Evolutionary conservation across 108 stramenopile genomes (phyloP).

Genomic region (Fragilaria radians): DNA sequence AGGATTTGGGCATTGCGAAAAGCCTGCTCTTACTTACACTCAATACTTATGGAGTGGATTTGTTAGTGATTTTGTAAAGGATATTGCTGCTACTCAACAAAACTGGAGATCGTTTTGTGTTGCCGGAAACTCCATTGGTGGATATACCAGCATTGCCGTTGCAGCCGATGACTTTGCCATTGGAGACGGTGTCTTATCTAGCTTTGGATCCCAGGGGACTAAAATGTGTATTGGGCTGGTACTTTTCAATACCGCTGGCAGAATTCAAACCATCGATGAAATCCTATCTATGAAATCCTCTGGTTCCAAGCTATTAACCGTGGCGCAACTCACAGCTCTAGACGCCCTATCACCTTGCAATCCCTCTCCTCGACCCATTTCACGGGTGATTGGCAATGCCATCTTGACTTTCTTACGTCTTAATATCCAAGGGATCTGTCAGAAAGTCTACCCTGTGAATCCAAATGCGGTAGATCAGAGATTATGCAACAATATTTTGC

Average conservation of each 20-base stretch:
- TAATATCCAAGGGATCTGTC: conserved; percentile 39
- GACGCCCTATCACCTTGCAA: conserved; percentile 29
- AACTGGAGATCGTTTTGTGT: conserved; percentile 25
- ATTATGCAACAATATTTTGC: conserved; percentile 26
- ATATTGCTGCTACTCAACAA: conserved; percentile 13
- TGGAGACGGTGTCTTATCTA: conserved; percentile 4
- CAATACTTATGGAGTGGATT: conserved; percentile 56
- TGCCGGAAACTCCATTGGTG: conserved; percentile 73
- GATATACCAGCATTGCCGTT: conserved; percentile 50
- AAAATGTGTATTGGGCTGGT: conserved; percentile 25
- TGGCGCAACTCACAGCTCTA: conserved; percentile 18
- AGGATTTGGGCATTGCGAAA: conserved; percentile 71
- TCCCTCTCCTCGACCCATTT: conserved; percentile 27
- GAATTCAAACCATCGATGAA: conserved; percentile 24
- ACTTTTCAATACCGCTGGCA: conserved; percentile 42
- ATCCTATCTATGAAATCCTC: conserved; percentile 9
- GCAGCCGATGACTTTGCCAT: conserved; percentile 43
- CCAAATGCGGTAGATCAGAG: conserved; percentile 30
- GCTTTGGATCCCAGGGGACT: conserved; percentile 29
- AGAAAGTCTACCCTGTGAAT: conserved; percentile 48
- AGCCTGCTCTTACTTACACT: conserved; percentile 66
- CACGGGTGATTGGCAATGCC: conserved; percentile 29
- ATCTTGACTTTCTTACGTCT: conserved; percentile 39
- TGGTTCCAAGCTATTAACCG: conserved; percentile 9
- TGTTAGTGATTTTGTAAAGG: conserved; percentile 47